A percentile compares a stretch with the other conserved stretches of the same genome.
phyloP scores from a whole-genome alignment of 345 rosid genomes.

The Pelargonium nanum region DNA sequence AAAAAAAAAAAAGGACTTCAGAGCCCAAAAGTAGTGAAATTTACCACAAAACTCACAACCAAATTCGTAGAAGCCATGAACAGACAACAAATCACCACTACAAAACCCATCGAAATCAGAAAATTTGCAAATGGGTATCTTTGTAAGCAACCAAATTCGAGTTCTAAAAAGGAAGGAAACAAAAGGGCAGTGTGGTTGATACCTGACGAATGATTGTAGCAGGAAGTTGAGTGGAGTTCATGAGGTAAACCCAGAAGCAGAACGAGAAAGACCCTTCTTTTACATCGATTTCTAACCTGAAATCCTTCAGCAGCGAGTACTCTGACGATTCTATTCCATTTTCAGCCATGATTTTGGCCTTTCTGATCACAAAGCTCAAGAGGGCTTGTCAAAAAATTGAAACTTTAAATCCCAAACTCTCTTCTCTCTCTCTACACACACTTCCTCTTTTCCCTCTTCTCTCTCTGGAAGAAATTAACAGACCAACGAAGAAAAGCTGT shows the following conservation, averaged over 20 bases:
- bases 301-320: slow-evolving; percentile 42
- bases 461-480: slow-evolving; percentile 10
- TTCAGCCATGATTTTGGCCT: slow-evolving; percentile 25
- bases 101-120: background rate
- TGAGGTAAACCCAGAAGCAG: slow-evolving; percentile 63
- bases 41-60: background rate
- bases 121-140: background rate
- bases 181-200: background rate
- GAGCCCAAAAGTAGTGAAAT: background rate
- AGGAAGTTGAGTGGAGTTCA: slow-evolving; percentile 40
- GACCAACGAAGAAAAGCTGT: slow-evolving; percentile 6
- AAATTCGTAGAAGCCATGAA: no score
- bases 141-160: background rate
- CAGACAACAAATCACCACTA: background rate
- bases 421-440: slow-evolving; percentile 1
- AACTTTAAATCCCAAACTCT: slow-evolving; percentile 8
- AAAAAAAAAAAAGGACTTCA: background rate
- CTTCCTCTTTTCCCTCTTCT: background rate
- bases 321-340: slow-evolving; percentile 22
- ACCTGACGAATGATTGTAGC: slow-evolving; percentile 52
- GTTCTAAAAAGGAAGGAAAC: background rate
- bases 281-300: slow-evolving; percentile 31
- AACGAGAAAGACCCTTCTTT: slow-evolving; percentile 33
- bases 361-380: slow-evolving; percentile 9
- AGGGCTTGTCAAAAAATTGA: slow-evolving; percentile 15